A percentile compares a stretch with the other conserved stretches of the same genome.
Evolutionary conservation across 139 green algal species (phyloP).

Genomic region (Micractinium sp.): DNA sequence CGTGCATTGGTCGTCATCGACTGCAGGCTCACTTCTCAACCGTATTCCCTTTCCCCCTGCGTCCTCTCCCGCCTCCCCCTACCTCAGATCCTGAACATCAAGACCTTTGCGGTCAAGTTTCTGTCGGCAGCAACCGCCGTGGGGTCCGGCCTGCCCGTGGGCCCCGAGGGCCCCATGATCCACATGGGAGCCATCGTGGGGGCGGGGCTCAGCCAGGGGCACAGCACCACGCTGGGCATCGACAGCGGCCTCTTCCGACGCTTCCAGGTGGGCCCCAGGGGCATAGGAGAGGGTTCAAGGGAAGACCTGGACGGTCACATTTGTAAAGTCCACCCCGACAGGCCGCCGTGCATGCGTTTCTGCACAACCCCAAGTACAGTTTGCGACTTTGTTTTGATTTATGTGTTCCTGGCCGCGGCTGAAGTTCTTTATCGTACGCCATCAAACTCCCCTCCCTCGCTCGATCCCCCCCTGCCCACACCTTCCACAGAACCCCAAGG

Average conservation of each 20-base stretch:
- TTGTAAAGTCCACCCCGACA: too few relatives aligned
- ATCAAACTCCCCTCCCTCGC: neutral
- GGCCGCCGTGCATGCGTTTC: too few relatives aligned
- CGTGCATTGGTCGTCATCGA: too few relatives aligned
- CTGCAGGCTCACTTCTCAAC: neutral
- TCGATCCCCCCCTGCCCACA: neutral
- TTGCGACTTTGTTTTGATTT: too few relatives aligned
- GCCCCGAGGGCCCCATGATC: slow-evolving; percentile 90
- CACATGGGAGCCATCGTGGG: slow-evolving; percentile 82
- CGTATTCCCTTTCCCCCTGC: neutral
- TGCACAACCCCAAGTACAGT: too few relatives aligned
- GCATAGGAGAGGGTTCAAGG: too few relatives aligned
- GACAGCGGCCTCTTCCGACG: slow-evolving; percentile 72
- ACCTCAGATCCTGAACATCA: slow-evolving; percentile 84
- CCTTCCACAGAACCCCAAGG: slow-evolving; percentile 79
- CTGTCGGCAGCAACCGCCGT: slow-evolving; percentile 75
- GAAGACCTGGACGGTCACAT: too few relatives aligned
- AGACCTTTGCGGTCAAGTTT: slow-evolving; percentile 87
- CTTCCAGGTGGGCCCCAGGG: slow-evolving; percentile 65
- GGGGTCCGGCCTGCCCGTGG: slow-evolving; percentile 81
- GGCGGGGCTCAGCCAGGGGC: slow-evolving; percentile 80
- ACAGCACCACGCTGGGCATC: slow-evolving; percentile 85
- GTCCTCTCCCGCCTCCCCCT: neutral
- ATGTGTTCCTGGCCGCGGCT: too few relatives aligned
- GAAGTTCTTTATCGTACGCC: too few relatives aligned